Evolutionary conservation across 495 filamentous ascomycete species (phyloP), one percentile per base, ranked within the genome.

Genomic region (Oleoguttula mirabilis): DNA sequence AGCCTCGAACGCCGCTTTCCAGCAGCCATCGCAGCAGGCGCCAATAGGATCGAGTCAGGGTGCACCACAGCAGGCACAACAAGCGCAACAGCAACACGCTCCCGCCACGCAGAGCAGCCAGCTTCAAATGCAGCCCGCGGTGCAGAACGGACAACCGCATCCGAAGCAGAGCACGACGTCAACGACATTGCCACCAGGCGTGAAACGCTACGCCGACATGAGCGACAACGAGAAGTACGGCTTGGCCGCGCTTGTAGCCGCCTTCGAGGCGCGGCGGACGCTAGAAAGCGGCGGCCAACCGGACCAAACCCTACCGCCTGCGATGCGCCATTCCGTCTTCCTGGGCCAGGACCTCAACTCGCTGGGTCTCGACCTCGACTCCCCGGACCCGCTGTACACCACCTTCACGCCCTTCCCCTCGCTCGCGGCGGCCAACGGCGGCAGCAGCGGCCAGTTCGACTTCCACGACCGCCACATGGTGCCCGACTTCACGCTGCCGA

Each of bases 201-300:
- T 39, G 25, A 71, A 68, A 43, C 78, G 79, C 39, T 62, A 86
- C 19, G 69, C 76, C 20, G 73, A 82, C 40, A 87, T 94, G 86
- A 73, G 72, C 30, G 75, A 83, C 25, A 67, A 77, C 12, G 87
- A 94, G 55, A 79, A 74, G 42, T 93, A 77, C 60, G 86, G 87
- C 20, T 63, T 94, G 15, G 77, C 80, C 38, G 87, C 87, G 0
- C 66, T 92, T 25, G 68, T 86, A 20, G 73, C 75, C 6, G 49
- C 44, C 15, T 39, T 48, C 27, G 38, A 52, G 39, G 37, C 49
- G 11, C 37, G 49, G 22, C 4, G 36, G 15, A 22, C 41, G 24
- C 17, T 31, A 16, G 49, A 52, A 24, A 17, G 7, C 4, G 49
- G 49, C 8, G 36, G 39, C 6, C 37, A 32, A 3, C 39, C 39